Evolutionary conservation across 2,329 filamentous ascomycete species (phyloP), one percentile per base, ranked within the genome.

Genomic region (Aspergillus intermedius): DNA sequence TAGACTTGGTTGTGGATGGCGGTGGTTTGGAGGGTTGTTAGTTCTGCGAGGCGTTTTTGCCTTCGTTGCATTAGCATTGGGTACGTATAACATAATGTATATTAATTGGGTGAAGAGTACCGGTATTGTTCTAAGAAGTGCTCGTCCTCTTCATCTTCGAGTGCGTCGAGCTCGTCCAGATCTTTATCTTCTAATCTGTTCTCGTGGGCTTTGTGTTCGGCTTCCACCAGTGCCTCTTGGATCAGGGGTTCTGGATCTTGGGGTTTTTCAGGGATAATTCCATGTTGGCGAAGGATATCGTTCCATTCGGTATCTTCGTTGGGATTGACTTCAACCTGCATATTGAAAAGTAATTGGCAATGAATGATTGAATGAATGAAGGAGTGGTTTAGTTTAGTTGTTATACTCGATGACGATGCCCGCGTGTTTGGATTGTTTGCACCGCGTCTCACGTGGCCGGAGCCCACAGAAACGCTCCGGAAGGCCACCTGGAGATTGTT

Each of bases 281-380:
- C 89, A 75, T 98, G 90, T 70, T 95, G 94, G 60, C 93, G 88
- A 49, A 98, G 83, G 63, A 98, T 98, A 60, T 98, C 93, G 68
- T 98, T 98, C 91, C 93, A 98, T 84, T 98, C 93, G 54, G 93
- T 98, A 67, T 98, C 93, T 54, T 90, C 93, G 65, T 97, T 95
- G 28, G 91, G 91, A 66, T 97, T 86, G 58, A 98, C 86, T 41
- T 91, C 90, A 51, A 98, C 93, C 62, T 84, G 79, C 54, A 84
- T 66, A 62, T 15, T 34, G 37, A 48, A 48, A 12, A 23, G 15
- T 22, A 34, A 44, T 32, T n/a, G 8, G 39, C 21, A 21, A 34
- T 12, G 34, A 28, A n/a, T 19, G 42, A 43, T 25, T 47, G 42
- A 30, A 45, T 28, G 37, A 35, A 48, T 30, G 25, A 30, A 30